Conservation (phyloP, 2,329 filamentous ascomycete genomes). For the Trichoderma afroharzianum region DNA sequence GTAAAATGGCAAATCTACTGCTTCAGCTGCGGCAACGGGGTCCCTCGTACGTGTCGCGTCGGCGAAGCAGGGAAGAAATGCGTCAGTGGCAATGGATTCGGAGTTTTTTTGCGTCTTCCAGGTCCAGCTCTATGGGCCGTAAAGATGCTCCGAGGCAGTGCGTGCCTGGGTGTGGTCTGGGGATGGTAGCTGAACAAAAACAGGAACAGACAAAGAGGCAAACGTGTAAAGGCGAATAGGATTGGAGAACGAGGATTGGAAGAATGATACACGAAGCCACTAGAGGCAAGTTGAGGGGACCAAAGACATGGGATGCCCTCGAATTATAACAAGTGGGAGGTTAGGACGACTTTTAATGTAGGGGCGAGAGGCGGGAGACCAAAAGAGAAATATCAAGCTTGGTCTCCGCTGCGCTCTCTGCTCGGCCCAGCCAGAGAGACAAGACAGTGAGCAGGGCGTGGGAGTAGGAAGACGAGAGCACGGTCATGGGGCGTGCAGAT, state of each 20-base stretch:
- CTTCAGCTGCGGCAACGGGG: constrained; percentile 11
- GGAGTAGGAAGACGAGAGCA: neutral
- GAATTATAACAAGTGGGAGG: constrained; percentile 17
- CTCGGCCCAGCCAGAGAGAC: constrained; percentile 6
- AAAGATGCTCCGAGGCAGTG: constrained; percentile 11
- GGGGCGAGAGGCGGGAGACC: constrained; percentile 11
- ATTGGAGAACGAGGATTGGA: constrained; percentile 9
- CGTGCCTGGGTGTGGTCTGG: constrained; percentile 1
- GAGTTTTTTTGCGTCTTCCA: constrained; percentile 7
- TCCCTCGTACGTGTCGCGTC: constrained; percentile 9
- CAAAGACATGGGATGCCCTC: constrained; percentile 13
- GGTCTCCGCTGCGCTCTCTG: constrained; percentile 2
- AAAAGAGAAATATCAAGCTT: constrained; percentile 16
- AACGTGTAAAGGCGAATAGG: constrained; percentile 13
- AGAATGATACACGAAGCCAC: constrained; percentile 16
- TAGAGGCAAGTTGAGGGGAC: constrained; percentile 11
- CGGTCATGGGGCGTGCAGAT: neutral
- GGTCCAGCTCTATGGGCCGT: constrained; percentile 7
- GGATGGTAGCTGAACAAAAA: constrained; percentile 9
- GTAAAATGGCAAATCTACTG: constrained; percentile 1
- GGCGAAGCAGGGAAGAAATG: constrained; percentile 8
- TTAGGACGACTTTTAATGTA: constrained; percentile 14
- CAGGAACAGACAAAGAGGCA: constrained; percentile 5
- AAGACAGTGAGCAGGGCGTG: constrained; percentile 1
- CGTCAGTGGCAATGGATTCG: constrained; percentile 8